These are phyloP conservation scores for Casuarina glauca DNA, from an alignment of 306 rosid genomes.

Conservation along the genomic window DNA sequence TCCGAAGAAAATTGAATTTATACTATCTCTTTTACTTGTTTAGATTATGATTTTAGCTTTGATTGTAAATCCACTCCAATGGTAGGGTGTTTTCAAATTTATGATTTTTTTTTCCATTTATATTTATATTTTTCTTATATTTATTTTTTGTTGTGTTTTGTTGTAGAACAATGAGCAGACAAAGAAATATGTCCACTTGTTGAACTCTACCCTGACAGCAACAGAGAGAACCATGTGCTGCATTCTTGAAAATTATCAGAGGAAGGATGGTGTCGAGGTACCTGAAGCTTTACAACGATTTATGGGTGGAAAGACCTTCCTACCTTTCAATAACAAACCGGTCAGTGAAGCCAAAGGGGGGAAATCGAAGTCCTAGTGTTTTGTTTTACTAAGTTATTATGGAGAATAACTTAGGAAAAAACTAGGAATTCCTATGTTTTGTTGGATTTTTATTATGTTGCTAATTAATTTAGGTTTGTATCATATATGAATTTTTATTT, in stretches of 20 bases:
- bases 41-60: not conserved
- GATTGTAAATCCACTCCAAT: not conserved
- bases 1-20: not conserved
- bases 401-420: conserved; percentile 26
- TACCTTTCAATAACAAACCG: conserved; percentile 75
- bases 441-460: too few relatives aligned
- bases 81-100: conserved; percentile 7
- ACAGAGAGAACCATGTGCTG: conserved; percentile 94
- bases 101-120: conserved; percentile 13
- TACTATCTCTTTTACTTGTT: too few relatives aligned
- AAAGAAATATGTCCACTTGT: conserved; percentile 79
- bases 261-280: conserved; percentile 81
- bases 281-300: conserved; percentile 69
- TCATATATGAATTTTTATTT: too few relatives aligned
- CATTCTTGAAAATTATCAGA: conserved; percentile 93
- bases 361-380: conserved; percentile 86
- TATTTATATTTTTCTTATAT: too few relatives aligned
- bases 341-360: conserved; percentile 82
- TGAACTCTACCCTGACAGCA: conserved; percentile 97
- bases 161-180: conserved; percentile 78
- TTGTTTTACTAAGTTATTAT: conserved; percentile 32
- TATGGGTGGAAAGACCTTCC: conserved; percentile 78
- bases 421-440: not conserved
- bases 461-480: too few relatives aligned
- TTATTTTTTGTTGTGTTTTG: conserved; percentile 9